Conservation (phyloP, 192 early-diverging fungal species). For the Coemansia sp. region DNA sequence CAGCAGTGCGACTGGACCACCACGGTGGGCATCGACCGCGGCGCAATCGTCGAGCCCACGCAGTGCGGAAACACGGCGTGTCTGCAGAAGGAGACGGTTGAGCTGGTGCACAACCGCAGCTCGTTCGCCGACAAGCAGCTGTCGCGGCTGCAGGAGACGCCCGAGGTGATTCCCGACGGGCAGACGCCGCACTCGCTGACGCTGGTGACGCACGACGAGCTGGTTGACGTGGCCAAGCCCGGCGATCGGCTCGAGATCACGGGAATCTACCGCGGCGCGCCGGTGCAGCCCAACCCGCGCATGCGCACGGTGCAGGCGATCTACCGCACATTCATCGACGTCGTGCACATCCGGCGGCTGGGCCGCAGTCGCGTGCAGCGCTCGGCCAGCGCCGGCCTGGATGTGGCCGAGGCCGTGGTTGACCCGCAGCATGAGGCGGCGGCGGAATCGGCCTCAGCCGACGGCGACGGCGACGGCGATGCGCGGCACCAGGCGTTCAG, state of each 20-base stretch:
- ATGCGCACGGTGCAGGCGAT: constrained; percentile 85
- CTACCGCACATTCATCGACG: constrained; percentile 94
- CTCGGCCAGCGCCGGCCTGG: constrained; percentile 51
- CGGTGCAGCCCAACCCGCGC: constrained; percentile 87
- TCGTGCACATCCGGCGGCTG: constrained; percentile 85
- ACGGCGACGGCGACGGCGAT: constrained; percentile 16
- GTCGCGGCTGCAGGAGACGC: constrained; percentile 91
- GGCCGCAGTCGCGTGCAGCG: constrained; percentile 71
- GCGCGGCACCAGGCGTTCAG: constrained; percentile 54
- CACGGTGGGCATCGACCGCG: constrained; percentile 79
- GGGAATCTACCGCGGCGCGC: constrained; percentile 89
- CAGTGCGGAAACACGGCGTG: constrained; percentile 80
- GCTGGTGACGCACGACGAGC: constrained; percentile 86
- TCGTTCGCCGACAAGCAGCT: constrained; percentile 92
- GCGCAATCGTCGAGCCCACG: constrained; percentile 82
- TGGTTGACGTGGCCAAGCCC: constrained; percentile 89
- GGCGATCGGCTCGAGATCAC: constrained; percentile 95
- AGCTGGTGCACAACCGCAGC: constrained; percentile 93
- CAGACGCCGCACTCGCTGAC: constrained; percentile 98
- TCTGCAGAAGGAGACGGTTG: constrained; percentile 77
- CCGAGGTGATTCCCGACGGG: constrained; percentile 89
- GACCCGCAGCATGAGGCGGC: constrained; percentile 40
- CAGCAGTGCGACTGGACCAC: constrained; percentile 83
- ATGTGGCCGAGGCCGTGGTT: constrained; percentile 60
- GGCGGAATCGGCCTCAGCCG: background rate